Conservation (phyloP, 2,329 filamentous ascomycete genomes). For the Sordariomycetes sp. region DNA sequence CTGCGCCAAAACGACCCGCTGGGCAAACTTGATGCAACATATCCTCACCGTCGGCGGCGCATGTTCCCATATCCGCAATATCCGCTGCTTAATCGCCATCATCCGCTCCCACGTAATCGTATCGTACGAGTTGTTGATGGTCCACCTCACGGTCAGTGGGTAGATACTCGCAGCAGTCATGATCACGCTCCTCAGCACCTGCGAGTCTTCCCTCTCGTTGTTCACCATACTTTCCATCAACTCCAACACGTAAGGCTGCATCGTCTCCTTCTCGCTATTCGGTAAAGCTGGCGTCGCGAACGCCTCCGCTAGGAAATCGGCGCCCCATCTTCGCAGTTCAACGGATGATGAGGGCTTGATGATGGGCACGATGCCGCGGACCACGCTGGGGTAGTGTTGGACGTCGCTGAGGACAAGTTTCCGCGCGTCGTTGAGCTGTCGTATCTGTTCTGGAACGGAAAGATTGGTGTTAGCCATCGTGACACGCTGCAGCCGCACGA, state of each 20-base stretch:
- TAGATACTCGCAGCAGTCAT: constrained; percentile 90
- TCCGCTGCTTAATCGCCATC: constrained; percentile 78
- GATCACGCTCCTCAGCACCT: constrained; percentile 77
- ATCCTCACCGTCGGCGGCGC: constrained; percentile 69
- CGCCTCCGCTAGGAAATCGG: constrained; percentile 90
- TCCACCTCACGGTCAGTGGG: constrained; percentile 83
- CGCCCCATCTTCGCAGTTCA: constrained; percentile 88
- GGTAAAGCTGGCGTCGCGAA: constrained; percentile 86
- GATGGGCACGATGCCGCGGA: constrained; percentile 87
- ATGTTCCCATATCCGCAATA: constrained; percentile 80
- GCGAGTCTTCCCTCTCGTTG: constrained; percentile 63
- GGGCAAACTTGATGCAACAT: constrained; percentile 95
- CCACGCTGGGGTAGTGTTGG: constrained; percentile 82
- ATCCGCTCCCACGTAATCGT: constrained; percentile 79
- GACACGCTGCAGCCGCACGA: neutral
- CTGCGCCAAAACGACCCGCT: constrained; percentile 86
- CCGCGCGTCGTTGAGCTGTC: constrained; percentile 83
- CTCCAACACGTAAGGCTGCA: constrained; percentile 69
- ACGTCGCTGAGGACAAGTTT: constrained; percentile 82
- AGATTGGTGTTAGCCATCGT: constrained; percentile 23
- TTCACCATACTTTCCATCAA: constrained; percentile 64
- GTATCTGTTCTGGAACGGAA: constrained; percentile 66
- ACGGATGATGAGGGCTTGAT: constrained; percentile 66
- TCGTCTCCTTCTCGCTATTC: constrained; percentile 68
- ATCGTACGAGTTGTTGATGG: constrained; percentile 81